Conservation (phyloP, 2,329 filamentous ascomycete species). For the Huntiella bhutanensis region DNA sequence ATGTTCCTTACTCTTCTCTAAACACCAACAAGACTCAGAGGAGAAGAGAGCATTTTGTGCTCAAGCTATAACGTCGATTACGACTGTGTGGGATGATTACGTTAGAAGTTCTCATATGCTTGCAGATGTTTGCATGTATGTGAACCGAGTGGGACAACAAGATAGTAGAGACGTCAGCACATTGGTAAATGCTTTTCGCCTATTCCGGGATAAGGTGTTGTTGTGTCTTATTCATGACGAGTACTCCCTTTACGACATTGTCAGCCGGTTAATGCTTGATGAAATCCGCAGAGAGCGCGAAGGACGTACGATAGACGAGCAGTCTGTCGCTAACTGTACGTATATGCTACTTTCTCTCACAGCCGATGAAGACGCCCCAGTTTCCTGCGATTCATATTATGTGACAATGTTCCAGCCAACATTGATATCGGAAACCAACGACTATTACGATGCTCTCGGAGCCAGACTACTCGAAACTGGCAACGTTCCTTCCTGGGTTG, state of each 20-base stretch:
- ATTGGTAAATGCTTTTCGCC: conserved; percentile 64
- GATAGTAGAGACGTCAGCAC: conserved; percentile 57
- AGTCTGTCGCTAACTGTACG: conserved; percentile 17
- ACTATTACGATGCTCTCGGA: conserved; percentile 63
- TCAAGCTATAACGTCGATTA: conserved; percentile 54
- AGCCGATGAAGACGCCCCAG: no score
- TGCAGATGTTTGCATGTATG: conserved; percentile 91
- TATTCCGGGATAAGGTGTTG: conserved; percentile 77
- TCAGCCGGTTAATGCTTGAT: conserved; percentile 70
- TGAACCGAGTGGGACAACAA: conserved; percentile 68
- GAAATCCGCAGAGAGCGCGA: conserved; percentile 47
- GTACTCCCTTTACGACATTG: conserved; percentile 47
- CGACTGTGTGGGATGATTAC: conserved; percentile 71
- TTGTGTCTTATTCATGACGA: conserved; percentile 31
- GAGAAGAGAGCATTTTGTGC: conserved; percentile 31
- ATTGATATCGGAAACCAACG: conserved; percentile 50
- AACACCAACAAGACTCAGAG: background rate
- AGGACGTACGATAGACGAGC: background rate
- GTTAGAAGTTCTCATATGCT: conserved; percentile 91
- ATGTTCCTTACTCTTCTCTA: background rate
- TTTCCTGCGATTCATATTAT: no score
- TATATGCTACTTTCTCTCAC: no score
- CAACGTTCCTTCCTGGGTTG: conserved; percentile 55
- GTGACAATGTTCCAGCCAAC: conserved; percentile 56
- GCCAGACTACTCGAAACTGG: conserved; percentile 54